Percentiles rank a stretch among this genome's conserved stretches.
phyloP scores from a whole-genome alignment of 768 basidiomycete species.

The Lactifluus rugatus region DNA sequence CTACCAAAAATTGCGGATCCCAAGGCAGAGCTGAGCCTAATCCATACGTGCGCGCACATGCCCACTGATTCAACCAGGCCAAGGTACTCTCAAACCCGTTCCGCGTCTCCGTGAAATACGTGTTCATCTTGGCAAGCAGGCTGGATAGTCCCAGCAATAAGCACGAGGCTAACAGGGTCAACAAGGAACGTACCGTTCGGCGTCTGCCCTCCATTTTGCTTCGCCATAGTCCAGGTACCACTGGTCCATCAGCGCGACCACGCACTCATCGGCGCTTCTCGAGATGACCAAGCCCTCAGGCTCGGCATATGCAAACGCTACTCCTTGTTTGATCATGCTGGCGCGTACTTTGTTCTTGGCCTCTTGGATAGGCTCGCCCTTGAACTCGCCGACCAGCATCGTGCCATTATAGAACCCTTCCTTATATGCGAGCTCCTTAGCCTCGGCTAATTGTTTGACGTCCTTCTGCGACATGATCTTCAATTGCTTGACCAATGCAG shows the following conservation, averaged over 20 bases:
- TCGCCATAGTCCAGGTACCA: conserved; percentile 99
- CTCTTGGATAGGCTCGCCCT: conserved; percentile 79
- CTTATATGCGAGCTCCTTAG: conserved; percentile 97
- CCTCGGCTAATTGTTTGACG: conserved; percentile 83
- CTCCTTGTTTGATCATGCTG: conserved; percentile 62
- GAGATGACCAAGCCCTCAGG: conserved; percentile 87
- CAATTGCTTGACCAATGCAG: conserved; percentile 71
- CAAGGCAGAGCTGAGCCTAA: conserved; percentile 92
- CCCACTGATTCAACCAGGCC: conserved; percentile 97
- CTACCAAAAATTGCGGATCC: conserved; percentile 94
- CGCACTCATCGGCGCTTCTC: conserved; percentile 92
- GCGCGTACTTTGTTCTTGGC: conserved; percentile 86
- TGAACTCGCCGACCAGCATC: conserved; percentile 87
- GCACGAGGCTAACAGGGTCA: not conserved
- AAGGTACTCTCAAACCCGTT: conserved; percentile 86
- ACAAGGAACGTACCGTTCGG: conserved; percentile 55
- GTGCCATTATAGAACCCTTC: conserved; percentile 95
- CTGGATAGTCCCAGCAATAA: conserved; percentile 31
- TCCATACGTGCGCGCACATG: conserved; percentile 96
- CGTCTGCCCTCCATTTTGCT: conserved; percentile 72
- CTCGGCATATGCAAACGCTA: conserved; percentile 90
- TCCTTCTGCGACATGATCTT: conserved; percentile 97
- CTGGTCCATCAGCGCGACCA: conserved; percentile 96
- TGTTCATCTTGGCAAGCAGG: conserved; percentile 76
- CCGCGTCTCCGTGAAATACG: conserved; percentile 85